Conservation (phyloP, 2,329 filamentous ascomycete genomes). For the Diplocarpon mali region DNA sequence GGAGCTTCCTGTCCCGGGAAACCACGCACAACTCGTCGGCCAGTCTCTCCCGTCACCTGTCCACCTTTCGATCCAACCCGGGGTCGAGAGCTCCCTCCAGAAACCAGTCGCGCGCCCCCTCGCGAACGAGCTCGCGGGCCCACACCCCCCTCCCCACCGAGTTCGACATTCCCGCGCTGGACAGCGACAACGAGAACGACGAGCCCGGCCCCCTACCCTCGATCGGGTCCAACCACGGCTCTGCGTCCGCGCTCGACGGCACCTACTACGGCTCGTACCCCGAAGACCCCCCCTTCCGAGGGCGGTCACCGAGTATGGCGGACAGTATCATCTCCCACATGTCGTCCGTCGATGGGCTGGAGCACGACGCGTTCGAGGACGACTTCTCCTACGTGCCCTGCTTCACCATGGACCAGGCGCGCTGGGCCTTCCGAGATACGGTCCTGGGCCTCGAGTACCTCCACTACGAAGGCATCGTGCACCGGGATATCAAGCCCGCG, state of each 20-base stretch:
- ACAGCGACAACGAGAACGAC: conserved; percentile 42
- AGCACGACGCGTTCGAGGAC: conserved; percentile 62
- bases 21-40: conserved; percentile 20
- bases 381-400: conserved; percentile 91
- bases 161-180: conserved; percentile 27
- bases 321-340: conserved; percentile 65
- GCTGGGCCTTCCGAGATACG: conserved; percentile 81
- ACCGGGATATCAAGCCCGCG: conserved; percentile 78
- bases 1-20: conserved; percentile 24
- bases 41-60: conserved; percentile 12
- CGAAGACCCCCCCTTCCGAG: conserved; percentile 46
- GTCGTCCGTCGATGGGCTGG: conserved; percentile 52
- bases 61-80: conserved; percentile 20
- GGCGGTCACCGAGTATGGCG: conserved; percentile 68
- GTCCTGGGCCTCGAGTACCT: conserved; percentile 89
- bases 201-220: conserved; percentile 42
- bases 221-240: conserved; percentile 35
- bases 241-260: conserved; percentile 53
- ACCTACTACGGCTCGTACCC: conserved; percentile 65
- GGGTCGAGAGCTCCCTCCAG: conserved; percentile 22
- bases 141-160: conserved; percentile 29
- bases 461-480: conserved; percentile 75
- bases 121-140: conserved; percentile 23
- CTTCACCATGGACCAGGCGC: conserved; percentile 75
- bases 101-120: conserved; percentile 21